phyloP scores from a whole-genome alignment of 768 basidiomycete genomes.

The Zangia roseola region DNA sequence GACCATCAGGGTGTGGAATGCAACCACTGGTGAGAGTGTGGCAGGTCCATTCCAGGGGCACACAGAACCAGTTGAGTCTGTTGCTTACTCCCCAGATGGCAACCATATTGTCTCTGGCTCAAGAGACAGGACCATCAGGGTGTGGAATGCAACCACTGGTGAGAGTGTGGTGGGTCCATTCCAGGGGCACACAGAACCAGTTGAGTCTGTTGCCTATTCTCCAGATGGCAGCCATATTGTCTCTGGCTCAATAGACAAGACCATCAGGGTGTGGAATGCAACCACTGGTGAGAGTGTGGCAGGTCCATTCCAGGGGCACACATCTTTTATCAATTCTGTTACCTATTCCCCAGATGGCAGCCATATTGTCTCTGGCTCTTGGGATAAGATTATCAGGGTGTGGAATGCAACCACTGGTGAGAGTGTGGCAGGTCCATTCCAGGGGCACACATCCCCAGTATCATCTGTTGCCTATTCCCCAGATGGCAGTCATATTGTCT shows the following conservation, averaged over 20 bases:
- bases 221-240: neutral
- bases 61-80: neutral
- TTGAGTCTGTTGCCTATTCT: neutral
- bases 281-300: neutral
- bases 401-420: too few species aligned
- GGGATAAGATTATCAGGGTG: too few species aligned
- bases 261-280: neutral
- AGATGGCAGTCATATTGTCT: too few species aligned
- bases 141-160: neutral
- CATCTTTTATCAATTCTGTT: neutral
- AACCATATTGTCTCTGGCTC: neutral
- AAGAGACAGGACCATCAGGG: too few species aligned
- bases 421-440: too few species aligned
- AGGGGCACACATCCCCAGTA: too few species aligned
- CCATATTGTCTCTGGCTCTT: too few species aligned
- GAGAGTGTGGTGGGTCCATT: neutral
- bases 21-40: neutral
- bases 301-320: neutral
- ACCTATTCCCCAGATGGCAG: neutral
- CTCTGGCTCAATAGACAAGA: neutral
- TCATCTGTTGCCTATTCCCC: too few species aligned
- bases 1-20: neutral
- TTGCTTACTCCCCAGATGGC: slow-evolving; percentile 1
- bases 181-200: neutral
- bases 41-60: neutral